Evolutionary conservation across 2,329 filamentous ascomycete species (phyloP).

Genomic region (Cordyceps farinosa): DNA sequence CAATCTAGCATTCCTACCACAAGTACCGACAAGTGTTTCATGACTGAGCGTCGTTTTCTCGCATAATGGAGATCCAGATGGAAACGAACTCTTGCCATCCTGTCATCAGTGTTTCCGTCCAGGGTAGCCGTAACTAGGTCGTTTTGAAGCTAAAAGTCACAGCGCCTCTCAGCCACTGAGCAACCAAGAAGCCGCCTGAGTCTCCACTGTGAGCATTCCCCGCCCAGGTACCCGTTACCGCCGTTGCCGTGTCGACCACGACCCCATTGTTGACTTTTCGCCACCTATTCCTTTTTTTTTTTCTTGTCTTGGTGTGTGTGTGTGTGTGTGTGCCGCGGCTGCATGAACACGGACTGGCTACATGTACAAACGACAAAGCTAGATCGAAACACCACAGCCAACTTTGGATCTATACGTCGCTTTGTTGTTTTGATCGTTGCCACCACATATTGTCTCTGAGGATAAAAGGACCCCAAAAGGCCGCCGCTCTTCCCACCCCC

Average conservation of each 20-base stretch:
- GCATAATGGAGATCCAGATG: background rate
- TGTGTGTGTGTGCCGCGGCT: background rate
- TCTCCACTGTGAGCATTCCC: conserved; percentile 14
- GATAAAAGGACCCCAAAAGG: background rate
- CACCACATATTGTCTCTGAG: background rate
- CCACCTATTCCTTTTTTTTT: conserved; percentile 6
- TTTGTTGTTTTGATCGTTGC: background rate
- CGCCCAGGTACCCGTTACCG: conserved; percentile 9
- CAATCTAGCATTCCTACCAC: background rate
- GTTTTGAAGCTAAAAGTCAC: background rate
- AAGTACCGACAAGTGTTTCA: background rate
- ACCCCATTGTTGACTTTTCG: conserved; percentile 5
- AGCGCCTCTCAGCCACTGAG: background rate
- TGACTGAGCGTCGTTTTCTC: background rate
- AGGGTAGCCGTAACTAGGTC: background rate
- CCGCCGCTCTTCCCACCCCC: background rate
- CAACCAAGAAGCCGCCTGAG: background rate
- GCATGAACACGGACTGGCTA: no score
- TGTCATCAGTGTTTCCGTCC: background rate
- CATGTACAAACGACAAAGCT: background rate
- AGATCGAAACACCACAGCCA: background rate
- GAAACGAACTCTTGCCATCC: background rate
- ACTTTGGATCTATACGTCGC: background rate
- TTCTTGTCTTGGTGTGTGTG: background rate
- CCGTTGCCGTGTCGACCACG: conserved; percentile 11